Percentiles rank a stretch among this genome's conserved stretches.
Conservation (phyloP, 208 protist genomes). For the Leishmania tropica region DNA sequence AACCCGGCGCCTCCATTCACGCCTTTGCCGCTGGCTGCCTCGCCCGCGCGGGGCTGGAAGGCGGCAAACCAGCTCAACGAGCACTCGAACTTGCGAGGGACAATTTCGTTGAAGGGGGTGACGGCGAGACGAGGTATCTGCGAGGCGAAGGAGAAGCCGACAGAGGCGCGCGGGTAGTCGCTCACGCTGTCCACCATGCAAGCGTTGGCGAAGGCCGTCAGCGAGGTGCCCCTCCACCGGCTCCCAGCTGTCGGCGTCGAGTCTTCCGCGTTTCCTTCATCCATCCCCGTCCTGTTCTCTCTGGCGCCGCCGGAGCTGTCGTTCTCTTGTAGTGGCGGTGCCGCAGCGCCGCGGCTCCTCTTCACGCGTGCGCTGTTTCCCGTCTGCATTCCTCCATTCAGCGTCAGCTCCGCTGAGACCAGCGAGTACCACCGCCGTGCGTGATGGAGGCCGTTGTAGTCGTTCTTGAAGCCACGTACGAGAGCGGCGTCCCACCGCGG, state of each 20-base stretch:
- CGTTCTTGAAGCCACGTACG: constrained; percentile 59
- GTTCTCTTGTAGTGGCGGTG: background rate
- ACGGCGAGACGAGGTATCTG: constrained; percentile 37
- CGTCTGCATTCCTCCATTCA: constrained; percentile 7
- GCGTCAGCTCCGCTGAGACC: constrained; percentile 45
- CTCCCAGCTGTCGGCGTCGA: background rate
- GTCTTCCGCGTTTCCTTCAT: background rate
- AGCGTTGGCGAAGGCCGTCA: constrained; percentile 54
- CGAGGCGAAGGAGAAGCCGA: constrained; percentile 56
- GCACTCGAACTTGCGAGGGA: constrained; percentile 56
- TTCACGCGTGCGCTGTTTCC: constrained; percentile 1
- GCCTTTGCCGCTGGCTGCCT: background rate
- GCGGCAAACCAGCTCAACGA: constrained; percentile 64
- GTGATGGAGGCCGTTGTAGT: constrained; percentile 55
- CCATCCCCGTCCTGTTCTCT: background rate
- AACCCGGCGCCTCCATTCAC: background rate
- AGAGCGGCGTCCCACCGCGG: constrained; percentile 53
- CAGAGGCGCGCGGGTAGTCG: constrained; percentile 50
- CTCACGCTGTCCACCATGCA: constrained; percentile 56
- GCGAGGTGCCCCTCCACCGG: constrained; percentile 7
- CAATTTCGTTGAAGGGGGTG: constrained; percentile 55
- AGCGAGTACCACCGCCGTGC: constrained; percentile 57
- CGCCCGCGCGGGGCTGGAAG: constrained; percentile 13
- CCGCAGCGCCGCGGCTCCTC: background rate
- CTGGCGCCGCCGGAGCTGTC: background rate